A percentile compares a stretch with the other conserved stretches of the same genome.
phyloP scores from a whole-genome alignment of 192 early-diverging fungal species.

The Backusella liffmaniae region DNA sequence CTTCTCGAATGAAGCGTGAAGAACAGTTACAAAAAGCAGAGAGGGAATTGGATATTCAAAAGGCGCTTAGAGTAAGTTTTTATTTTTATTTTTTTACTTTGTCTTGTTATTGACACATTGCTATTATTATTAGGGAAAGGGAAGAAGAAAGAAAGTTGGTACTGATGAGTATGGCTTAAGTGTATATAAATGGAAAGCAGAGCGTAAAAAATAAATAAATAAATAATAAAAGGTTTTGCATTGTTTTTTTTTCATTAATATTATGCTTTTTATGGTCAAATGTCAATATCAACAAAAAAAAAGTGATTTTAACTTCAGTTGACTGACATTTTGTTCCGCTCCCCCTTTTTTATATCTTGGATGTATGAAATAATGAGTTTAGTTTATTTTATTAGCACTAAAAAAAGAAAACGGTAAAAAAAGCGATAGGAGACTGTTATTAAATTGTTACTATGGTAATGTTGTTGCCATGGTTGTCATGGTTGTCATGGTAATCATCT shows the following conservation, averaged over 20 bases:
- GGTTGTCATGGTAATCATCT: not conserved
- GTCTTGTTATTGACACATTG: not conserved
- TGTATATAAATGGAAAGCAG: slow-evolving; percentile 92
- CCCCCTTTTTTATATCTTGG: too few species aligned
- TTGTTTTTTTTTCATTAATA: not conserved
- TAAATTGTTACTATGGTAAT: too few species aligned
- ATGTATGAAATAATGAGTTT: too few species aligned
- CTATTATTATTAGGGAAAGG: slow-evolving; percentile 60
- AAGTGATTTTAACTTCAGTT: too few species aligned
- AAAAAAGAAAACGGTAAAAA: too few species aligned
- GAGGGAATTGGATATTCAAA: slow-evolving; percentile 77
- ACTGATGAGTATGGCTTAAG: slow-evolving; percentile 76
- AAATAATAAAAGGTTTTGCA: not conserved
- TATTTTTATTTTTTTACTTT: slow-evolving; percentile 3
- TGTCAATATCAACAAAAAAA: not conserved
- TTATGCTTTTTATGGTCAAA: not conserved
- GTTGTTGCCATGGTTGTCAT: too few species aligned
- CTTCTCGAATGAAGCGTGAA: slow-evolving; percentile 74
- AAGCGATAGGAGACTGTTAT: too few species aligned
- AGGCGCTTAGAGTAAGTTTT: slow-evolving; percentile 62
- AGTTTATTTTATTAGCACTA: too few species aligned
- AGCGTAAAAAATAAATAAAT: slow-evolving; percentile 82
- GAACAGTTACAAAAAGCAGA: slow-evolving; percentile 68
- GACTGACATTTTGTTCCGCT: too few species aligned
- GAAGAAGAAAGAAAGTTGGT: slow-evolving; percentile 77